These are phyloP conservation scores for Pseudopyrenochaeta lycopersici DNA, from an alignment of 2,329 filamentous ascomycete species.

Conservation along the genomic window DNA sequence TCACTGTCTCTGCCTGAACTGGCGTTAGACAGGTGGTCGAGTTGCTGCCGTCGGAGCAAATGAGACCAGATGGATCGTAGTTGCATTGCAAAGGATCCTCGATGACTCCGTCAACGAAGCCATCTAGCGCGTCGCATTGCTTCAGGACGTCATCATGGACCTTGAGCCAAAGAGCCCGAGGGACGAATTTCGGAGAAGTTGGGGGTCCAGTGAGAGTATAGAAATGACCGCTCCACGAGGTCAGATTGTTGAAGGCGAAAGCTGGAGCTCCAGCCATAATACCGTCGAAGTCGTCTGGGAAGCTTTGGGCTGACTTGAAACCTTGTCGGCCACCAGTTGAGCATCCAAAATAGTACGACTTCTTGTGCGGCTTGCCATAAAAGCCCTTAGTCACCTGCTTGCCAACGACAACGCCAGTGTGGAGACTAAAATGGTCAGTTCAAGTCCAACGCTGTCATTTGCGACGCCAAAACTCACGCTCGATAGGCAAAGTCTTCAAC, in stretches of 20 bases:
- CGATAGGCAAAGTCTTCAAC: constrained; percentile 60
- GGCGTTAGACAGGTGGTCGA: constrained; percentile 55
- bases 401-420: constrained; percentile 44
- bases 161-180: constrained; percentile 49
- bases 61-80: constrained; percentile 52
- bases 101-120: constrained; percentile 58
- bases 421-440: constrained; percentile 34
- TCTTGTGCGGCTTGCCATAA: constrained; percentile 51
- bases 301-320: constrained; percentile 44
- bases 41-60: constrained; percentile 43
- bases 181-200: constrained; percentile 51
- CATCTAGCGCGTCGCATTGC: constrained; percentile 62
- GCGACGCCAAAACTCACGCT: constrained; percentile 30
- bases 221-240: constrained; percentile 45
- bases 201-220: constrained; percentile 35
- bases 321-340: constrained; percentile 51
- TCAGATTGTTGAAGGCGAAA: constrained; percentile 44
- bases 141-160: constrained; percentile 54
- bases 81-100: constrained; percentile 57
- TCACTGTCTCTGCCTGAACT: constrained; percentile 55
- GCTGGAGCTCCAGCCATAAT: constrained; percentile 48
- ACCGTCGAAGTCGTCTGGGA: constrained; percentile 49
- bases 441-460: not conserved
- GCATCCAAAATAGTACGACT: constrained; percentile 52
- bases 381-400: constrained; percentile 53